Percentiles rank a stretch among this genome's conserved stretches.
phyloP scores from a whole-genome alignment of 805 yeast species.

The Lipomyces starkeyi region DNA sequence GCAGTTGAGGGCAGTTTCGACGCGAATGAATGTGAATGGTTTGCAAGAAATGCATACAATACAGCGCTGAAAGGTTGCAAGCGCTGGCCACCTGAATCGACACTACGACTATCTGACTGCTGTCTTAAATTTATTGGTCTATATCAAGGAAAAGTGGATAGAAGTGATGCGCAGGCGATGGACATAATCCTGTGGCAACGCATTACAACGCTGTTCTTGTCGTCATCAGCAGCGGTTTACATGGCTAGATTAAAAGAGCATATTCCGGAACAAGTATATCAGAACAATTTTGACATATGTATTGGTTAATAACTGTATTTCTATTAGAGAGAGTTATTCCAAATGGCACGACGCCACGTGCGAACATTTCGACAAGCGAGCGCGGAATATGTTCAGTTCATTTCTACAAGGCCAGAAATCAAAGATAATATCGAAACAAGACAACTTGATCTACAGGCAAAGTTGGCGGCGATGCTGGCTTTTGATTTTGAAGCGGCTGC shows the following conservation, averaged over 20 bases:
- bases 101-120: constrained; percentile 20
- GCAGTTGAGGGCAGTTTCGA: constrained; percentile 10
- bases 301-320: background rate
- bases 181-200: constrained; percentile 15
- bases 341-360: constrained; percentile 13
- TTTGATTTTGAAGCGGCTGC: constrained; percentile 32
- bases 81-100: constrained; percentile 27
- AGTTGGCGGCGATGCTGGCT: constrained; percentile 17
- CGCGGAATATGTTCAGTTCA: constrained; percentile 2
- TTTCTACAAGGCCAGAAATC: background rate
- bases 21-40: constrained; percentile 27
- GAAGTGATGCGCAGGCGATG: constrained; percentile 2
- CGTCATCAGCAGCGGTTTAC: constrained; percentile 18
- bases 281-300: background rate
- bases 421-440: background rate
- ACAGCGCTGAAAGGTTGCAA: constrained; percentile 28
- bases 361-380: constrained; percentile 4
- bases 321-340: constrained; percentile 9
- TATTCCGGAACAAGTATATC: constrained; percentile 18
- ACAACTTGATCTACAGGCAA: constrained; percentile 5
- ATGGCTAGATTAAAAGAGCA: constrained; percentile 18
- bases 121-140: constrained; percentile 25
- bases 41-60: constrained; percentile 30
- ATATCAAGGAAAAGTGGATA: constrained; percentile 5
- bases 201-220: constrained; percentile 10